These are phyloP conservation scores for Acer negundo DNA, from an alignment of 345 rosid genomes.

Conservation along the genomic window DNA sequence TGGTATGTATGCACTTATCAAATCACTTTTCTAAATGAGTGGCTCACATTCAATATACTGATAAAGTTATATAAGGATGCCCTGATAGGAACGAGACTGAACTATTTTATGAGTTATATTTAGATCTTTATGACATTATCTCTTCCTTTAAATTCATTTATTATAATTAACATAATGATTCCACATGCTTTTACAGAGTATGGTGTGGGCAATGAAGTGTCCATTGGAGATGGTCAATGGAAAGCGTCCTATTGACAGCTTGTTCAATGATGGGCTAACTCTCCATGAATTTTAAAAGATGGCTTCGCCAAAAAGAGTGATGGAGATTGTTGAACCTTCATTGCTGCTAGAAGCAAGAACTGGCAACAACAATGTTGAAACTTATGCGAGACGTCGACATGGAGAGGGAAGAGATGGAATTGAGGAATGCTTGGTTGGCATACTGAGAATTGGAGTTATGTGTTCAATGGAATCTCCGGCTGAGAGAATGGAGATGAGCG, in stretches of 20 bases:
- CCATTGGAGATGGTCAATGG: not conserved
- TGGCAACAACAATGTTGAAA: not conserved
- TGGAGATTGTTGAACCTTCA: conserved; percentile 4
- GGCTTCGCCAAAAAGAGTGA: not conserved
- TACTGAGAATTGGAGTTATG: not conserved
- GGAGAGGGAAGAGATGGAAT: not conserved
- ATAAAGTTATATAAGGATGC: too few species aligned
- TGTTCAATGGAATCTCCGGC: not conserved
- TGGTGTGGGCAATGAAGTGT: not conserved
- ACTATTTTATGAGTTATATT: not conserved
- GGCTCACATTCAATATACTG: too few species aligned
- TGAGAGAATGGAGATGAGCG: not conserved
- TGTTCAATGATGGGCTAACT: not conserved
- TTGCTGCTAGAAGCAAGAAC: not conserved
- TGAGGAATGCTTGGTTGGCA: not conserved
- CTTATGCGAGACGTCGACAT: not conserved
- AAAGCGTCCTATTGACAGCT: not conserved
- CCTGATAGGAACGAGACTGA: too few species aligned
- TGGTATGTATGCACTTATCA: too few species aligned
- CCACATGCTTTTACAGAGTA: not conserved
- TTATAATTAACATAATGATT: too few species aligned
- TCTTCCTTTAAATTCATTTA: not conserved
- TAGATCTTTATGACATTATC: not conserved
- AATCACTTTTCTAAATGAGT: too few species aligned
- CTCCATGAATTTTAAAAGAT: not conserved